Conservation (phyloP, 495 filamentous ascomycete species). For the Lepraria neglecta region DNA sequence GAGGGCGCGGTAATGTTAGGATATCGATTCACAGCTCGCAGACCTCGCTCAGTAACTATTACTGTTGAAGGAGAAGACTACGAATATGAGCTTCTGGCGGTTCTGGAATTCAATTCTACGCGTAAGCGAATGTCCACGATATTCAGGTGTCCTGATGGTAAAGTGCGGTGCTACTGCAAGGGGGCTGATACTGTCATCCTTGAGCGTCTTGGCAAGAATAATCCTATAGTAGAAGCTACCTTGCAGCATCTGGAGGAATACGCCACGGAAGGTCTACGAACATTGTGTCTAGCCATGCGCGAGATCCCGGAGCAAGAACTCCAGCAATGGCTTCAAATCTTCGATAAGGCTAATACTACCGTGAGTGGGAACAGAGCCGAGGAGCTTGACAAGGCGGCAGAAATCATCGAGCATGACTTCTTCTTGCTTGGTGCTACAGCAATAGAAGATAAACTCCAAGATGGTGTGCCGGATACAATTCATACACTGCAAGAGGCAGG, state of each 20-base stretch:
- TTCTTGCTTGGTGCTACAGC: slow-evolving; percentile 90
- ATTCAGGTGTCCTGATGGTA: slow-evolving; percentile 93
- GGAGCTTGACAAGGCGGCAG: slow-evolving; percentile 94
- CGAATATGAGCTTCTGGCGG: slow-evolving; percentile 87
- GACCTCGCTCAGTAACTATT: slow-evolving; percentile 78
- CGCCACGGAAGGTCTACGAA: slow-evolving; percentile 90
- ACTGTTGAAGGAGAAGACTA: slow-evolving; percentile 60
- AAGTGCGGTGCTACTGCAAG: slow-evolving; percentile 88
- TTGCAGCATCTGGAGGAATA: slow-evolving; percentile 95
- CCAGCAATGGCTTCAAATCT: slow-evolving; percentile 80
- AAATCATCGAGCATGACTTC: slow-evolving; percentile 89
- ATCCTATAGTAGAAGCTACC: slow-evolving; percentile 80
- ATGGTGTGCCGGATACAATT: slow-evolving; percentile 97
- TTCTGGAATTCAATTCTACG: slow-evolving; percentile 98
- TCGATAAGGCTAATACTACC: slow-evolving; percentile 83
- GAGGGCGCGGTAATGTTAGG: slow-evolving; percentile 82
- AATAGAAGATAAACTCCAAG: slow-evolving; percentile 94
- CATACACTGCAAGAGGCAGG: slow-evolving; percentile 94
- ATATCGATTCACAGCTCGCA: slow-evolving; percentile 84
- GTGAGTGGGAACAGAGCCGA: slow-evolving; percentile 88
- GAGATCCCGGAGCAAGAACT: slow-evolving; percentile 90
- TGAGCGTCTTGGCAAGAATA: slow-evolving; percentile 71
- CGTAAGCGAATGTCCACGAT: slow-evolving; percentile 97
- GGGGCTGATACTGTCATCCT: slow-evolving; percentile 97
- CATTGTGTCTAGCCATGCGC: slow-evolving; percentile 90